phyloP scores from a whole-genome alignment of 495 filamentous ascomycete species.

The Penicillium cataractarum region DNA sequence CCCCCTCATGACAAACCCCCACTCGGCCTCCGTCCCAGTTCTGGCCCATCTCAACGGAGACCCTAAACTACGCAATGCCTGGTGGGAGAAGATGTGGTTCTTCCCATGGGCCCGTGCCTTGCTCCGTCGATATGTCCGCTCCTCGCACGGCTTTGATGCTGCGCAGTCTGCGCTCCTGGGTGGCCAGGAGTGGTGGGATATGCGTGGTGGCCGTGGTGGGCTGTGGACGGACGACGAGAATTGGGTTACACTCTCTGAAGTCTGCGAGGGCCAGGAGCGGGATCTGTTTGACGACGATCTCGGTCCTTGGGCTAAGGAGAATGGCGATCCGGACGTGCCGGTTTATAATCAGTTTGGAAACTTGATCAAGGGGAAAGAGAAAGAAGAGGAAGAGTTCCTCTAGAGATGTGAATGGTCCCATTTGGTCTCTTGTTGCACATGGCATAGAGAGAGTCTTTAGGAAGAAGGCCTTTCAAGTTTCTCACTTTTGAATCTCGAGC shows the following conservation, averaged over 20 bases:
- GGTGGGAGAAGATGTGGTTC: slow-evolving; percentile 64
- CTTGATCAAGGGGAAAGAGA: slow-evolving; percentile 44
- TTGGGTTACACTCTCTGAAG: slow-evolving; percentile 58
- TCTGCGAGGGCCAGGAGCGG: slow-evolving; percentile 55
- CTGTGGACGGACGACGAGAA: slow-evolving; percentile 59
- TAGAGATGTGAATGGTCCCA: not conserved
- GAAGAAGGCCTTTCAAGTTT: not conserved
- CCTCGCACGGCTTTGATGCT: slow-evolving; percentile 45
- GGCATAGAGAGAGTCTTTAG: not conserved
- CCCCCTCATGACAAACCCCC: slow-evolving; percentile 57
- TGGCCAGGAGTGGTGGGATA: slow-evolving; percentile 57
- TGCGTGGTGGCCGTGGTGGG: slow-evolving; percentile 59
- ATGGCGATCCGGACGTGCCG: slow-evolving; percentile 64
- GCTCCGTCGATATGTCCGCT: slow-evolving; percentile 53
- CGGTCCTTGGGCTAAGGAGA: slow-evolving; percentile 58
- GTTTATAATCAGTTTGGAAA: slow-evolving; percentile 50
- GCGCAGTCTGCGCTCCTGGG: slow-evolving; percentile 50
- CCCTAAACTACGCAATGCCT: slow-evolving; percentile 39
- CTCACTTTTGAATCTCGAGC: not conserved
- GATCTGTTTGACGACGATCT: slow-evolving; percentile 53
- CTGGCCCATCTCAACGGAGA: slow-evolving; percentile 56
- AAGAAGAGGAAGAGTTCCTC: not conserved
- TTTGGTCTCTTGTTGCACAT: not conserved
- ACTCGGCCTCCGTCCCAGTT: slow-evolving; percentile 51
- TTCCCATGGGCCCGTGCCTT: slow-evolving; percentile 55